A percentile compares a stretch with the other conserved stretches of the same genome.
phyloP scores from a whole-genome alignment of 2,329 filamentous ascomycete genomes.

The Alternaria arborescens region DNA sequence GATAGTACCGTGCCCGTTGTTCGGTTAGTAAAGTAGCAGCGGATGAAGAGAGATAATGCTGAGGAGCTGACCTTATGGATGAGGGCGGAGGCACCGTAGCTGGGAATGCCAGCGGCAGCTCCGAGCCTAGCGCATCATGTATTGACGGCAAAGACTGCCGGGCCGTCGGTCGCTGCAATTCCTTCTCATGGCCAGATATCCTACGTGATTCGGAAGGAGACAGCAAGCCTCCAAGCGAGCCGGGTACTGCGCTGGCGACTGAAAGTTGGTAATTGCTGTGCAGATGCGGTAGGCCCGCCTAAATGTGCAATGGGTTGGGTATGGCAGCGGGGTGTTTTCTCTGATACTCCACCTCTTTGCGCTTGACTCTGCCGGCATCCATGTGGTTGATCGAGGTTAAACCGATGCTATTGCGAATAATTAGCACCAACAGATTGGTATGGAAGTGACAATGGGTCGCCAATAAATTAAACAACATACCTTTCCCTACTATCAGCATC shows the following conservation, averaged over 20 bases:
- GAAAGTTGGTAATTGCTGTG: constrained; percentile 53
- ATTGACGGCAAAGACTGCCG: constrained; percentile 80
- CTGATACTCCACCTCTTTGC: constrained; percentile 59
- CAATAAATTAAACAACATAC: constrained; percentile 48
- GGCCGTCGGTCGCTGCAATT: constrained; percentile 55
- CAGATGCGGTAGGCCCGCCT: constrained; percentile 58
- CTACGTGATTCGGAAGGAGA: constrained; percentile 72
- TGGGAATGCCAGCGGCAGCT: constrained; percentile 55
- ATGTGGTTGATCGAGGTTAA: constrained; percentile 60
- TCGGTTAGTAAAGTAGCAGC: constrained; percentile 44
- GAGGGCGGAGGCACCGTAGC: constrained; percentile 41
- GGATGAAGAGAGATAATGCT: constrained; percentile 42
- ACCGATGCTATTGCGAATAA: constrained; percentile 49
- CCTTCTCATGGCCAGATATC: constrained; percentile 69
- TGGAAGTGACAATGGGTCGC: neutral
- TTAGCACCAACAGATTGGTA: constrained; percentile 31
- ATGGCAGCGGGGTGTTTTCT: constrained; percentile 50
- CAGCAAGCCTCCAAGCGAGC: constrained; percentile 65
- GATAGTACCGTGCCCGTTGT: constrained; percentile 37
- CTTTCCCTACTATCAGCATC: constrained; percentile 54
- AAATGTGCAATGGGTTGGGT: constrained; percentile 56
- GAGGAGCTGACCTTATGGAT: constrained; percentile 38
- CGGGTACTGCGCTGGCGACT: constrained; percentile 52
- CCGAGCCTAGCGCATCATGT: constrained; percentile 70
- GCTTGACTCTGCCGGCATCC: constrained; percentile 57